Evolutionary conservation across 805 yeast species (phyloP), one percentile per base, ranked within the genome.

Genomic region (Yarrowia sp.): DNA sequence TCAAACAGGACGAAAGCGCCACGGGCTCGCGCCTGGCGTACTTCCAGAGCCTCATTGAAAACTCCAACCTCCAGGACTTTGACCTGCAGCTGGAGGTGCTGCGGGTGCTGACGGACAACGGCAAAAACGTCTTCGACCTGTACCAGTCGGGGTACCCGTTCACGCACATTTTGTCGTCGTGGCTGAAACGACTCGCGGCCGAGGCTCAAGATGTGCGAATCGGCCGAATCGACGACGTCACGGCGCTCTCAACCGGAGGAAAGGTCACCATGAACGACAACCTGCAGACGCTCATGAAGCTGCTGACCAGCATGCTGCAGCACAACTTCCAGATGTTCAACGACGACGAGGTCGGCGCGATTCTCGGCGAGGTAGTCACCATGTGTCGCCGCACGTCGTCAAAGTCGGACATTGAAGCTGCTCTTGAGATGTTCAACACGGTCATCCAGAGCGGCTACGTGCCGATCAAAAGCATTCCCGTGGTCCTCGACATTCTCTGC

Each of bases 31-130:
- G 80, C 55, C 68, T 84, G 56, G 75, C 80, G 60, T 87, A 84
- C 71, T 90, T 85, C 71, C 76, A 80, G 62, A 87, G 85, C 53
- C 80, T 88, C 1, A 71, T 82, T 63, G 80, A 85, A 63, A 68
- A 77, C 16, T 66, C 76, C 35, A 65, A 78, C 14, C 83, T 83
- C 61, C 79, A 79, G 2, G 86, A 84, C 65, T 78, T 82, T 64
- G 81, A 78, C 46, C 67, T 79, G 18, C 82, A 84, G 55, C 68
- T 86, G 27, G 65, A 68, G 8, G 83, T 84, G 4, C 67, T 87
- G 35, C 71, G 72, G 35, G 68, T 72, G 0, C 73, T 84, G 51
- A 82, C 89, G 6, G 75, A 77, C 36, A 75, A 80, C 63, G 88
- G 88, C 3, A 62, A 69, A 4, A 82, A 83, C 65, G 73, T 81